These are phyloP conservation scores for Ogataea paraovalis DNA, from an alignment of 805 yeast species.

Conservation along the genomic window DNA sequence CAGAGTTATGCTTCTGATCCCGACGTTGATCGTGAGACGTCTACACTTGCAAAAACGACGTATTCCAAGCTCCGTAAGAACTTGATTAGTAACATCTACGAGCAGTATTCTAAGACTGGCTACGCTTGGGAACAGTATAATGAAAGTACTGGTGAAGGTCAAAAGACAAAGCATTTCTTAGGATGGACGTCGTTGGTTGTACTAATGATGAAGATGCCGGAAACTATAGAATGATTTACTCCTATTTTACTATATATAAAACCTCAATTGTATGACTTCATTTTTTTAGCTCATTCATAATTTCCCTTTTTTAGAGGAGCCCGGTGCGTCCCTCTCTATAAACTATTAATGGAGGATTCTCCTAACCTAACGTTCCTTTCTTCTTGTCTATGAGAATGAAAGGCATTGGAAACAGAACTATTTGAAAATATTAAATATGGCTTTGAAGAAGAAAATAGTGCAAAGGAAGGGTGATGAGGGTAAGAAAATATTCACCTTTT, in stretches of 20 bases:
- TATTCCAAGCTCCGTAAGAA: slow-evolving; percentile 62
- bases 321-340: too few relatives aligned
- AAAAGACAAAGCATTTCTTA: slow-evolving; percentile 82
- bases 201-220: slow-evolving; percentile 81
- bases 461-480: slow-evolving; percentile 13
- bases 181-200: slow-evolving; percentile 92
- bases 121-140: slow-evolving; percentile 90
- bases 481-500: slow-evolving; percentile 4
- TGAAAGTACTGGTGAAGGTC: slow-evolving; percentile 66
- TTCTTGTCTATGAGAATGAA: too few relatives aligned
- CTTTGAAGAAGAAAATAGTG: slow-evolving; percentile 12
- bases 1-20: slow-evolving; percentile 45
- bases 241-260: not conserved
- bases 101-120: slow-evolving; percentile 73
- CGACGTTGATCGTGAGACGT: slow-evolving; percentile 29
- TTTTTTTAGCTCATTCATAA: not conserved
- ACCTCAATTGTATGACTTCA: not conserved
- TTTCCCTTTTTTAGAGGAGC: not conserved
- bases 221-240: slow-evolving; percentile 16
- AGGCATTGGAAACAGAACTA: too few relatives aligned
- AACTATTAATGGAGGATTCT: too few relatives aligned
- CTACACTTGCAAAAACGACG: slow-evolving; percentile 39
- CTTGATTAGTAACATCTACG: slow-evolving; percentile 61
- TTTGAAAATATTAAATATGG: slow-evolving; percentile 5
- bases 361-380: too few relatives aligned